Base-by-base conservation (phyloP, 2,329 filamentous ascomycete genomes). In the Didymella pinodella region DNA sequence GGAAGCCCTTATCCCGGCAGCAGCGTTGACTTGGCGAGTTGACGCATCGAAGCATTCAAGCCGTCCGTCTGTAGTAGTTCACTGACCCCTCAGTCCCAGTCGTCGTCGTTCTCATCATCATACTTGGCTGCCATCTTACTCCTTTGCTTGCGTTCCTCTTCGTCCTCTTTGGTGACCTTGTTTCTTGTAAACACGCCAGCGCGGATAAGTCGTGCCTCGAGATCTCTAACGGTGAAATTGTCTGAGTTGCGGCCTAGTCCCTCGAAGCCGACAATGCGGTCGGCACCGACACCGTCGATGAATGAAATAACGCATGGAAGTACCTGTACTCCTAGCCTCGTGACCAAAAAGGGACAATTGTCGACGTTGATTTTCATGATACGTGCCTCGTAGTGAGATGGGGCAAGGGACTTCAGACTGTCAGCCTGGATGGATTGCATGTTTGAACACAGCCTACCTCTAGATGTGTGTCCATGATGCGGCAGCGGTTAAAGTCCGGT, bases 401-500 rank as follows among this genome's bases (percentile, higher is more conserved):
- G 79, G 1, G 85, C 84, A 40, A 87, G 76, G 11, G 75, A 70
- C 80, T 82, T 34, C 12, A 29, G n/a, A 26, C 45, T 20, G 32
- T 63, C 43, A 64, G 57, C 40, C 1, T 22, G 32, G 3, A 28
- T 47, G 11, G n/a, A 22, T 26, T n/a, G 29, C 50, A 48, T 34
- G 46, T 38, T 26, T 5, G 16, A 25, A 22, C 16, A 48, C 25
- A 22, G 65, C 70, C 63, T 54, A 81, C 75, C 48, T 82, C 78
- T 11, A 88, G 78, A 71, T 86, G 85, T 48, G 78, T 78, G 69
- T 88, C 86, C 86, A 89, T 89, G 54, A 86, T 82, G 11, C 78
- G 76, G 74, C 86, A 89, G 54, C 86, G 82, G 20, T 82, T 80
- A 73, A 89, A 89, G 68, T 88, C 86, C 2, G 85, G 81, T 68